A percentile compares a stretch with the other conserved stretches of the same genome.
phyloP scores from a whole-genome alignment of 352 stramenopile species.

The Saprolegnia diclina region DNA sequence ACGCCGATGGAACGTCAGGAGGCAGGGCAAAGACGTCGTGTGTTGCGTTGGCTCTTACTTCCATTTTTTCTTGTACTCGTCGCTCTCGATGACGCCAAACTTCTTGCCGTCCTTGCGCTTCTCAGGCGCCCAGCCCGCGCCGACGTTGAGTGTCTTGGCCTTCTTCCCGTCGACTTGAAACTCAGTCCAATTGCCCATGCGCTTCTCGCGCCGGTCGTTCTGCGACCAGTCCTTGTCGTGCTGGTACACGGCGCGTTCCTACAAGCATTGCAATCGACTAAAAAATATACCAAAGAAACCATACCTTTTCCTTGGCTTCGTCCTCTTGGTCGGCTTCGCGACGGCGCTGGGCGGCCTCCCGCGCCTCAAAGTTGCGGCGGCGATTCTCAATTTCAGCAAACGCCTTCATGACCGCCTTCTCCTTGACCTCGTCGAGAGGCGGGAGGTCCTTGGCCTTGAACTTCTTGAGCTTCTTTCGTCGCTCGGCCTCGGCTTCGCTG shows the following conservation, averaged over 20 bases:
- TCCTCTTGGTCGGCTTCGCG: conserved; percentile 70
- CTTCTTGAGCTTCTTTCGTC: conserved; percentile 70
- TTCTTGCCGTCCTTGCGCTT: conserved; percentile 43
- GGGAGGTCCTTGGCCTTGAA: conserved; percentile 63
- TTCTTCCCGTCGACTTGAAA: conserved; percentile 63
- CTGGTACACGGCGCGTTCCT: conserved; percentile 22
- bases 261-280: not conserved
- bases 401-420: conserved; percentile 74
- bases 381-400: conserved; percentile 82
- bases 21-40: too few species aligned
- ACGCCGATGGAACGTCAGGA: too few species aligned
- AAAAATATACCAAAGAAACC: not conserved
- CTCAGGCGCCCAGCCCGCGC: conserved; percentile 21
- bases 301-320: conserved; percentile 60
- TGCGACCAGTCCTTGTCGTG: conserved; percentile 49
- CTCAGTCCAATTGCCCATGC: conserved; percentile 69
- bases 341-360: conserved; percentile 55
- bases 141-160: conserved; percentile 21
- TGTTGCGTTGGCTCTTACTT: conserved; percentile 45
- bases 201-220: conserved; percentile 64
- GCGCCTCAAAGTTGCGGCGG: conserved; percentile 64
- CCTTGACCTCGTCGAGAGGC: conserved; percentile 50
- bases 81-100: conserved; percentile 55
- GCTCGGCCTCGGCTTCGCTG: conserved; percentile 66
- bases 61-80: conserved; percentile 74